Percentiles rank a stretch among this genome's conserved stretches.
These are phyloP conservation scores for Blepharisma undulans DNA, from an alignment of 169 alveolate genomes.

Conservation along the genomic window DNA sequence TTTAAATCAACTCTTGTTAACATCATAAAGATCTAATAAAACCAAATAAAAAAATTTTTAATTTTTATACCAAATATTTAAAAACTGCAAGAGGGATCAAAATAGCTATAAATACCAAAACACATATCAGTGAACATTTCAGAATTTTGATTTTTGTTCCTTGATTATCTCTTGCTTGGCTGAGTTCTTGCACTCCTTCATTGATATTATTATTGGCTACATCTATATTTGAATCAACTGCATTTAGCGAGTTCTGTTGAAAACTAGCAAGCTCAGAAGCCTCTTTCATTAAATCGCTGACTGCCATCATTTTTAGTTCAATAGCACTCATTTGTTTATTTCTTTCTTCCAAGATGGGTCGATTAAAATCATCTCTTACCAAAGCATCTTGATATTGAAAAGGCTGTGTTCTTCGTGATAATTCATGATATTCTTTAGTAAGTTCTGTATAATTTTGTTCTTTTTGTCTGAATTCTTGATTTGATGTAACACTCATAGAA, in stretches of 20 bases:
- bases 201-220: background rate
- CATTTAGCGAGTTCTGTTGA: background rate
- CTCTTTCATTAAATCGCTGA: background rate
- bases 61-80: background rate
- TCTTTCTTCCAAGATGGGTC: background rate
- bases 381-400: background rate
- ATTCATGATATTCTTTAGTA: background rate
- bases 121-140: background rate
- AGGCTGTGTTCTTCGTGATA: background rate
- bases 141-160: background rate
- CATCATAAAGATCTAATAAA: no score
- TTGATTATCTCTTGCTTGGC: background rate
- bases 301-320: background rate
- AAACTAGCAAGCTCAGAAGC: background rate
- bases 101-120: background rate
- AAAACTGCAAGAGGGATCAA: background rate
- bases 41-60: no score
- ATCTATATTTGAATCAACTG: background rate
- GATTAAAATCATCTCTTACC: background rate
- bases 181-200: background rate
- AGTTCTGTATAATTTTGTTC: background rate
- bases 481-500: background rate
- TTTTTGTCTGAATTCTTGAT: background rate
- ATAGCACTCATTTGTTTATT: background rate
- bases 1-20: no score